Percentiles rank a stretch among this genome's conserved stretches.
These are phyloP conservation scores for Xylaria sp. DNA, from an alignment of 2,329 filamentous ascomycete genomes.

Conservation along the genomic window DNA sequence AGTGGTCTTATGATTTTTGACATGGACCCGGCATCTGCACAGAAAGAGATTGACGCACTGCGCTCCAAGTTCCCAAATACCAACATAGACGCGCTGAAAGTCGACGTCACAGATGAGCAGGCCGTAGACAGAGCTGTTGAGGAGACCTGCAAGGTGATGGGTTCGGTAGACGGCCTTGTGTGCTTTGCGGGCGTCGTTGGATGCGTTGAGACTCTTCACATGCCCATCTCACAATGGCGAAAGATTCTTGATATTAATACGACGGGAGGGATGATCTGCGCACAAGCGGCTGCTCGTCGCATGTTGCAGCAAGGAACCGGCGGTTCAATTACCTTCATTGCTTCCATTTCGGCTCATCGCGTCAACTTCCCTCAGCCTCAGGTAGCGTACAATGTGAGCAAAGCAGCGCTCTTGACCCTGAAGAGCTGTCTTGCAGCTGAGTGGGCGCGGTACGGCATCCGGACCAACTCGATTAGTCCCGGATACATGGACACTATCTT, in stretches of 20 bases:
- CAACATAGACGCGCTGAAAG: slow-evolving; percentile 1
- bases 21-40: slow-evolving; percentile 5
- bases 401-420: slow-evolving; percentile 6
- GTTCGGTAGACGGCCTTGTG: slow-evolving; percentile 15
- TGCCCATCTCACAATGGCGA: slow-evolving; percentile 20
- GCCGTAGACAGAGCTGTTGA: slow-evolving; percentile 5
- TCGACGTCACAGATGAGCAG: slow-evolving; percentile 15
- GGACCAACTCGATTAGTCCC: slow-evolving; percentile 14
- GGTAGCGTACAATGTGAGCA: slow-evolving; percentile 19
- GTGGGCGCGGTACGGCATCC: slow-evolving; percentile 20
- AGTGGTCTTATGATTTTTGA: slow-evolving; percentile 19
- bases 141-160: neutral
- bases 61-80: slow-evolving; percentile 7
- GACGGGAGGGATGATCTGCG: slow-evolving; percentile 12
- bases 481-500: slow-evolving; percentile 15
- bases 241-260: slow-evolving; percentile 20
- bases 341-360: slow-evolving; percentile 17
- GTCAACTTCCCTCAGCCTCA: slow-evolving; percentile 19
- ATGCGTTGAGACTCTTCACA: slow-evolving; percentile 15
- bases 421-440: slow-evolving; percentile 21
- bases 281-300: slow-evolving; percentile 8
- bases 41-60: slow-evolving; percentile 11
- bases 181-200: slow-evolving; percentile 21
- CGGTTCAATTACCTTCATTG: slow-evolving; percentile 15
- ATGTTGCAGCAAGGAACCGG: slow-evolving; percentile 15